Percentiles rank a stretch among this genome's conserved stretches.
phyloP scores from a whole-genome alignment of 148 eudicot species.

The Persicaria tinctoria region DNA sequence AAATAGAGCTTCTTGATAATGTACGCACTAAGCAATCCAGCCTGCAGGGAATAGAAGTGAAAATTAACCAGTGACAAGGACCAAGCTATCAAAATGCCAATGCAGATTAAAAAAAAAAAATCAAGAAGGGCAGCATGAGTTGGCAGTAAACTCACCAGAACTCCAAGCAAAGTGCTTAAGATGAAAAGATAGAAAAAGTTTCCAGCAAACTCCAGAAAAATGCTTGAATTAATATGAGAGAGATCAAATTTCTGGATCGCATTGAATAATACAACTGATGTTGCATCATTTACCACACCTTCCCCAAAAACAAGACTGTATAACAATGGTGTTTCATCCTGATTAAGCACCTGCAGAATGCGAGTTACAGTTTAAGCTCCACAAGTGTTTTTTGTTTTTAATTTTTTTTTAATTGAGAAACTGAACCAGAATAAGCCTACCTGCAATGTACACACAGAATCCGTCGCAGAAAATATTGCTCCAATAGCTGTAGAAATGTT shows the following conservation, averaged over 20 bases:
- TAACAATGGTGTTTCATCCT: constrained; percentile 68
- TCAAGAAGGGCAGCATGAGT: not conserved
- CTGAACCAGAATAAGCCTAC: constrained; percentile 16
- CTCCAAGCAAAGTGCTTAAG: constrained; percentile 65
- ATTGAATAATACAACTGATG: constrained; percentile 78
- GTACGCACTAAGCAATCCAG: constrained; percentile 65
- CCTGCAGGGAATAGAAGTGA: constrained; percentile 30
- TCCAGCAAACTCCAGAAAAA: constrained; percentile 42
- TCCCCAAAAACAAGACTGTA: constrained; percentile 85
- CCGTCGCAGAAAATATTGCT: constrained; percentile 73
- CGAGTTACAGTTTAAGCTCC: not conserved
- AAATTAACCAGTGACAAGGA: not conserved
- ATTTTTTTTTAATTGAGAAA: not conserved
- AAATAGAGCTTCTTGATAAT: constrained; percentile 59
- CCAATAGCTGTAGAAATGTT: constrained; percentile 48
- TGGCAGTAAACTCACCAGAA: constrained; percentile 29
- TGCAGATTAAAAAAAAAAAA: not conserved
- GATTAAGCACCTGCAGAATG: constrained; percentile 58
- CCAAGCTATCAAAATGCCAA: not conserved
- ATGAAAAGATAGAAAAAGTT: constrained; percentile 55
- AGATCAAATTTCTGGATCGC: constrained; percentile 75
- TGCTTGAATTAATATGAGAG: constrained; percentile 39
- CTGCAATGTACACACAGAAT: constrained; percentile 79
- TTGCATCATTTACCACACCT: constrained; percentile 89
- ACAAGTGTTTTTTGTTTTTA: not conserved